Evolutionary conservation across 2,329 filamentous ascomycete genomes (phyloP).

Genomic region (Cladosporium phlei): DNA sequence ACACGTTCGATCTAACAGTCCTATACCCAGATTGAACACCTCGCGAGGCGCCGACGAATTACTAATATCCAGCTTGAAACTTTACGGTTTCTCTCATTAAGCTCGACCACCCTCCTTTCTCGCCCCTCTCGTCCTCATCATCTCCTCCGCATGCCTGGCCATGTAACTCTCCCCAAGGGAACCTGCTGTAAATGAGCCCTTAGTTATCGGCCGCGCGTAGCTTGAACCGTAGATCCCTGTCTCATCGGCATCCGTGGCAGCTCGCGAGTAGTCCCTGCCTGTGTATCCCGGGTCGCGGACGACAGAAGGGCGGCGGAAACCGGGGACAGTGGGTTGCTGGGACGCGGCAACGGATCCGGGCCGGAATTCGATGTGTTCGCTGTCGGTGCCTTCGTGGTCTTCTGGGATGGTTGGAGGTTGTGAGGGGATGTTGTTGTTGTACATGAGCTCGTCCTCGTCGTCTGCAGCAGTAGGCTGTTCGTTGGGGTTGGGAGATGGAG

Average conservation of each 20-base stretch:
- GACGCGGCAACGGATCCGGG: conserved; percentile 22
- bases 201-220: conserved; percentile 18
- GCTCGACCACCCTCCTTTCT: conserved; percentile 10
- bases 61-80: too few relatives aligned
- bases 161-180: conserved; percentile 33
- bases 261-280: conserved; percentile 22
- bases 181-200: conserved; percentile 25
- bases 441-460: neutral
- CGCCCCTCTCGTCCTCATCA: conserved; percentile 6
- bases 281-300: conserved; percentile 27
- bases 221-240: conserved; percentile 26
- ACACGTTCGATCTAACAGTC: too few relatives aligned
- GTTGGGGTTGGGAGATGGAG: neutral
- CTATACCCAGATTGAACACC: too few relatives aligned
- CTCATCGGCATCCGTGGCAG: conserved; percentile 22
- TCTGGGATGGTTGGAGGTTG: neutral
- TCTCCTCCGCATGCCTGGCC: conserved; percentile 29
- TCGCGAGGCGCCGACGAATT: too few relatives aligned
- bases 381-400: conserved; percentile 12
- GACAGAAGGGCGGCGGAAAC: conserved; percentile 32
- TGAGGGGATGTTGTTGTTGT: conserved; percentile 1
- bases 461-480: neutral
- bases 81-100: too few relatives aligned
- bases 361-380: conserved; percentile 22
- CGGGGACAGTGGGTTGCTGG: conserved; percentile 30